These are phyloP conservation scores for Pulicaria dysenterica DNA, from an alignment of 129 eudicot species.

Conservation along the genomic window DNA sequence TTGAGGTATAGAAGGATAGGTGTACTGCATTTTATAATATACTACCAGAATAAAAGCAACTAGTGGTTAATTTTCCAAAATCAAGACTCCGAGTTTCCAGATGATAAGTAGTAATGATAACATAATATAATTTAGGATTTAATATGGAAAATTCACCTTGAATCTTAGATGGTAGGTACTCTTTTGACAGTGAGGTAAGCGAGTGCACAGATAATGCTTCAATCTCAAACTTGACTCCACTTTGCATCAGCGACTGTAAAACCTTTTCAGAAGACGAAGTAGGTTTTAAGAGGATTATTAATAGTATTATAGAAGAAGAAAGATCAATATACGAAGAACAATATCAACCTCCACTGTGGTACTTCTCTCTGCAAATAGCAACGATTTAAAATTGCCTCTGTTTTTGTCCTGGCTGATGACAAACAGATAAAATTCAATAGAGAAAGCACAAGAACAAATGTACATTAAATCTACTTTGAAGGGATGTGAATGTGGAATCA, in stretches of 20 bases:
- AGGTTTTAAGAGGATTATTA: conserved; percentile 9
- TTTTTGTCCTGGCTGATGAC: conserved; percentile 61
- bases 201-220: conserved; percentile 91
- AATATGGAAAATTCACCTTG: conserved; percentile 23
- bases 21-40: too few species aligned
- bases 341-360: conserved; percentile 79
- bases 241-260: conserved; percentile 67
- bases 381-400: conserved; percentile 65
- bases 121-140: too few species aligned
- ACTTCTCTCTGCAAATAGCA: conserved; percentile 83
- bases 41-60: too few species aligned
- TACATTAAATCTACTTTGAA: neutral
- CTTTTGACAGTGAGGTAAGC: conserved; percentile 75
- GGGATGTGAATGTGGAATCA: conserved; percentile 7
- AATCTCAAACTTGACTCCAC: conserved; percentile 89
- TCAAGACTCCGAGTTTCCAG: too few species aligned
- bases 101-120: too few species aligned
- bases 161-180: conserved; percentile 74
- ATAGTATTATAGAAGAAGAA: neutral
- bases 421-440: neutral
- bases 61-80: too few species aligned
- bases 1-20: too few species aligned
- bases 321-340: neutral
- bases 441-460: neutral
- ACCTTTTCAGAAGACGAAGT: conserved; percentile 40